A percentile compares a stretch with the other conserved stretches of the same genome.
Evolutionary conservation across 768 basidiomycete species (phyloP).

Genomic region (Saitozyma sp.): DNA sequence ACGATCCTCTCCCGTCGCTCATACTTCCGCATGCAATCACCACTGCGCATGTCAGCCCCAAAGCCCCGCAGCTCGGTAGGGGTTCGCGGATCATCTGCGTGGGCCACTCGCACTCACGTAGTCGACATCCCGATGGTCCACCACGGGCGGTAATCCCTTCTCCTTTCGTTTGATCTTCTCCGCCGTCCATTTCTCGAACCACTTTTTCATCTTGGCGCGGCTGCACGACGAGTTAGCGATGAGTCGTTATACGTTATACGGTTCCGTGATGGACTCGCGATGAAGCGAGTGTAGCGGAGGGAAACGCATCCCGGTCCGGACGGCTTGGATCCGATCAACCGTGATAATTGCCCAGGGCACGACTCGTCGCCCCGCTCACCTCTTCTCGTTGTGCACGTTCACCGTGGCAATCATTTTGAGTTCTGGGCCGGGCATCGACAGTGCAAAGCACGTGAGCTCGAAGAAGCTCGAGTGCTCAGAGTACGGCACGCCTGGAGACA

Average conservation of each 20-base stretch:
- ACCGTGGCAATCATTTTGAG: conserved; percentile 88
- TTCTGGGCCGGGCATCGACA: conserved; percentile 72
- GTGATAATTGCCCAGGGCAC: conserved; percentile 33
- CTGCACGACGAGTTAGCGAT: conserved; percentile 38
- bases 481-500: conserved; percentile 60
- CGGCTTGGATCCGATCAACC: conserved; percentile 28
- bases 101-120: conserved; percentile 37
- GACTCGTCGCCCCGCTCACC: conserved; percentile 16
- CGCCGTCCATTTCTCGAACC: conserved; percentile 81
- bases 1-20: too few relatives aligned
- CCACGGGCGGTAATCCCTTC: conserved; percentile 46
- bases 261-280: not conserved
- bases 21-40: too few relatives aligned
- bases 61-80: too few relatives aligned
- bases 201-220: conserved; percentile 80
- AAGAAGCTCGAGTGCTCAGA: conserved; percentile 96
- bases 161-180: conserved; percentile 67
- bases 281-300: not conserved
- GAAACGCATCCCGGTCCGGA: too few relatives aligned
- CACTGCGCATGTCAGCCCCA: too few relatives aligned
- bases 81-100: too few relatives aligned
- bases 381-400: conserved; percentile 53
- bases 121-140: conserved; percentile 50
- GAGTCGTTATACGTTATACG: not conserved
- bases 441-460: conserved; percentile 90